A percentile compares a stretch with the other conserved stretches of the same genome.
Conservation (phyloP, 1,139 yeast species). For the Arxiozyma slooffiae region DNA sequence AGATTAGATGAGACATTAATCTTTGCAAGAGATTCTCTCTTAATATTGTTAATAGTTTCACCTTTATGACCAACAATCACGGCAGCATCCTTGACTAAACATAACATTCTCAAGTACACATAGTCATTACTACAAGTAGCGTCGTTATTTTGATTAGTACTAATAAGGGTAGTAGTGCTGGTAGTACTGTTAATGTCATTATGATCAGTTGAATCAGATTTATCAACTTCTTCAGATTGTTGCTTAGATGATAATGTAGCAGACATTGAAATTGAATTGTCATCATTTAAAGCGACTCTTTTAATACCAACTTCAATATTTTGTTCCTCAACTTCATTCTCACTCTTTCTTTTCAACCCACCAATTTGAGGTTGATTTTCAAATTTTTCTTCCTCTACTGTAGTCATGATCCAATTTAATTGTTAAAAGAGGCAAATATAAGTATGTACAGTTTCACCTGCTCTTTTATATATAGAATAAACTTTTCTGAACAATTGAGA, state of each 20-base stretch:
- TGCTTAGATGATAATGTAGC: background rate
- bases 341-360: constrained; percentile 62
- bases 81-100: constrained; percentile 71
- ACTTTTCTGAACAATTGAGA: no score
- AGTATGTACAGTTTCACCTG: background rate
- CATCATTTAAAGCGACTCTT: constrained; percentile 59
- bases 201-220: background rate
- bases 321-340: constrained; percentile 34
- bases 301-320: constrained; percentile 36
- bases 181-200: background rate
- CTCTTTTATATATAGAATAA: no score
- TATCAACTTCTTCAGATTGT: background rate
- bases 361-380: background rate
- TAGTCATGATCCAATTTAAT: background rate
- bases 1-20: constrained; percentile 72
- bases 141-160: background rate
- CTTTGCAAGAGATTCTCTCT: constrained; percentile 56
- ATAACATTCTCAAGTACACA: constrained; percentile 62
- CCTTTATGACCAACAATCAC: constrained; percentile 72
- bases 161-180: background rate
- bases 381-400: background rate
- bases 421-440: background rate
- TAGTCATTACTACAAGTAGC: constrained; percentile 11
- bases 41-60: constrained; percentile 54
- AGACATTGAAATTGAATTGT: constrained; percentile 6